Base-by-base conservation (phyloP, 2,329 filamentous ascomycete genomes). In the Lecanicillium sp. region DNA sequence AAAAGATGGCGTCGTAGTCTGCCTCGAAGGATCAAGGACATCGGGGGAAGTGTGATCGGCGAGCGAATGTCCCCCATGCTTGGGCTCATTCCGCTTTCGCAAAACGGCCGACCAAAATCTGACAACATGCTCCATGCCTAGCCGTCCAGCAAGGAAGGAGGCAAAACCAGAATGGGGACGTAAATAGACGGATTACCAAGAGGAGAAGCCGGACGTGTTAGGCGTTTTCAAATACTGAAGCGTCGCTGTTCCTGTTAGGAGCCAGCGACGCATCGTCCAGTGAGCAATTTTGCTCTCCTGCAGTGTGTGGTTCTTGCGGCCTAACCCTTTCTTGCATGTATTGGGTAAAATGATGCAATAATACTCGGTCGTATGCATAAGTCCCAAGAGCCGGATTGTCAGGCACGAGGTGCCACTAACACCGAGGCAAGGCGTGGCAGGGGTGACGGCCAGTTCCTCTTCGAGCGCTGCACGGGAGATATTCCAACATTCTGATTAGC, bases 391-490 rank as follows among this genome's bases (percentile, higher is more conserved):
- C 36, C 36, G 12, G 29, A 43, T 32, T 33, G 20, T 43, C 40
- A 26, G 40, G 29, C 40, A 35, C 40, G 14, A n/a, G 20, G 39
- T 42, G 39, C 26, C 27, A 32, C 41, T 26, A 44, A 27, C 21
- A 27, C 8, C 26, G 27, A 24, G 12, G 24, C 29, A 1, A 23
- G 27, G 38, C n/a, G n/a, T n/a, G n/a, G n/a, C n/a, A n/a, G n/a
- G n/a, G n/a, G n/a, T n/a, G n/a, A n/a, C 42, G 24, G 33, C 32
- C 23, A 37, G 4, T 44, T 11, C 42, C 42, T 21, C 6, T 37
- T 37, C 37, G 6, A 37, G 12, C 14, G 17, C 15, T n/a, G n/a
- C n/a, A n/a, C 32, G 19, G 32, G 2, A 24, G 12, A 15, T 23
- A 14, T 12, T 19, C 1, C 20, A 11, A 8, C 19, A 20, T 23